Evolutionary conservation across 768 basidiomycete genomes (phyloP).

Genomic region (Porphyrellus cyaneotinctus): DNA sequence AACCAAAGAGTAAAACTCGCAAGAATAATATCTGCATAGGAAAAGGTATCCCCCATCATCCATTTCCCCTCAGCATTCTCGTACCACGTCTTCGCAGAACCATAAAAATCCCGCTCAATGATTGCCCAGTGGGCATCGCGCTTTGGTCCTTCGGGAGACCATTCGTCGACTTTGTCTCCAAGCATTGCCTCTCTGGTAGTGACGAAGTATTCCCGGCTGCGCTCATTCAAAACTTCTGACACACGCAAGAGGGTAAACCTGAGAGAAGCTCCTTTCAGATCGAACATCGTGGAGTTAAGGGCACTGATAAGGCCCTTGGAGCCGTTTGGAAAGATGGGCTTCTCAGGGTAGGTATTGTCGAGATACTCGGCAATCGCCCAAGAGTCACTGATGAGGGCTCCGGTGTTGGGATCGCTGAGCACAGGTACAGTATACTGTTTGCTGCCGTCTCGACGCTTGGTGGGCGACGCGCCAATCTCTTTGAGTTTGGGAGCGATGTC

Average conservation of each 20-base stretch:
- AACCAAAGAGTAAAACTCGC: constrained; percentile 12
- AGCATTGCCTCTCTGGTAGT: constrained; percentile 30
- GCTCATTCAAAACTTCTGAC: constrained; percentile 29
- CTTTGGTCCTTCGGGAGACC: constrained; percentile 34
- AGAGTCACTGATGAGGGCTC: constrained; percentile 28
- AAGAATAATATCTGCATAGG: constrained; percentile 28
- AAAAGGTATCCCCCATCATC: constrained; percentile 31
- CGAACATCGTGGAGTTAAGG: constrained; percentile 11
- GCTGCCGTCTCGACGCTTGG: constrained; percentile 13
- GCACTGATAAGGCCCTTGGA: constrained; percentile 20
- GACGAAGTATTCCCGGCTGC: constrained; percentile 38
- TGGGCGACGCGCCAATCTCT: constrained; percentile 24
- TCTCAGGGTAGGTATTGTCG: constrained; percentile 33
- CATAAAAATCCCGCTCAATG: constrained; percentile 11
- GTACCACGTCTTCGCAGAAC: constrained; percentile 15
- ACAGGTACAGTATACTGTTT: constrained; percentile 32
- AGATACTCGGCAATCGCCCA: constrained; percentile 34
- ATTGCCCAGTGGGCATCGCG: constrained; percentile 27
- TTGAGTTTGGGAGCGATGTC: constrained; percentile 27
- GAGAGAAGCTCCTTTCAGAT: background rate
- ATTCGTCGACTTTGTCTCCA: constrained; percentile 37
- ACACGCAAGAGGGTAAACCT: constrained; percentile 20
- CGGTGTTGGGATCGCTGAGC: constrained; percentile 31
- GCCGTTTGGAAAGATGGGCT: constrained; percentile 23
- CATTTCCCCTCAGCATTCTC: constrained; percentile 25